A percentile compares a stretch with the other conserved stretches of the same genome.
phyloP scores from a whole-genome alignment of 345 rosid genomes.

The Brassica juncea region DNA sequence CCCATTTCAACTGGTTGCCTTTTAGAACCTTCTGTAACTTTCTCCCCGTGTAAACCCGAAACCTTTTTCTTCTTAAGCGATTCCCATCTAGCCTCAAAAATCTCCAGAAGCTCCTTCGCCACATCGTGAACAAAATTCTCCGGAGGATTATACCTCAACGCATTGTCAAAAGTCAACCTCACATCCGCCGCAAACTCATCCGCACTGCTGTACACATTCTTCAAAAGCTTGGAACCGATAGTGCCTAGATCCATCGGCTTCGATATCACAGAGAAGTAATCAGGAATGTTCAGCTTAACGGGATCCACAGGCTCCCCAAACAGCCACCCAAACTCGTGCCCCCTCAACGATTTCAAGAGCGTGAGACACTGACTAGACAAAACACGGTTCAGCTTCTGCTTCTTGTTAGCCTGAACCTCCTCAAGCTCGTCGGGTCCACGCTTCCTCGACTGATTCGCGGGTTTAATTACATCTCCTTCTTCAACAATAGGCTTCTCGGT shows the following conservation, averaged over 20 bases:
- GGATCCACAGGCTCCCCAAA: conserved; percentile 84
- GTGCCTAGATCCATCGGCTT: conserved; percentile 95
- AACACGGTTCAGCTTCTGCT: conserved; percentile 56
- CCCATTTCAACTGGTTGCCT: conserved; percentile 30
- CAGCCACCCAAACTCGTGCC: conserved; percentile 54
- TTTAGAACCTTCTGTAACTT: conserved; percentile 12
- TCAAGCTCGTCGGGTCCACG: conserved; percentile 41
- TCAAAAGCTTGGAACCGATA: conserved; percentile 55
- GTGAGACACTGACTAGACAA: conserved; percentile 53
- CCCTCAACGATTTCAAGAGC: conserved; percentile 48
- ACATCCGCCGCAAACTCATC: conserved; percentile 86
- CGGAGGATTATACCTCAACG: conserved; percentile 79
- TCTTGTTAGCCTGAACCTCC: conserved; percentile 52
- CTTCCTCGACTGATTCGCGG: conserved; percentile 36
- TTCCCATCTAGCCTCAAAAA: conserved; percentile 71
- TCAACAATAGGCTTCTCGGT: conserved; percentile 17
- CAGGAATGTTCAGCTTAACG: conserved; percentile 60
- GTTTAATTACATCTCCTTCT: conserved; percentile 24
- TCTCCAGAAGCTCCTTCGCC: conserved; percentile 49
- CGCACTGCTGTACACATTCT: conserved; percentile 43
- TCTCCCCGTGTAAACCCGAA: conserved; percentile 15
- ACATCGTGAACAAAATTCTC: conserved; percentile 51
- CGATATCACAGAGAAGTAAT: conserved; percentile 68
- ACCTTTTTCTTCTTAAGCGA: conserved; percentile 54
- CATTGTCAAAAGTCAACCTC: conserved; percentile 76